Evolutionary conservation across 2,329 filamentous ascomycete species (phyloP).

Genomic region (Rhinocladiella mackenziei): DNA sequence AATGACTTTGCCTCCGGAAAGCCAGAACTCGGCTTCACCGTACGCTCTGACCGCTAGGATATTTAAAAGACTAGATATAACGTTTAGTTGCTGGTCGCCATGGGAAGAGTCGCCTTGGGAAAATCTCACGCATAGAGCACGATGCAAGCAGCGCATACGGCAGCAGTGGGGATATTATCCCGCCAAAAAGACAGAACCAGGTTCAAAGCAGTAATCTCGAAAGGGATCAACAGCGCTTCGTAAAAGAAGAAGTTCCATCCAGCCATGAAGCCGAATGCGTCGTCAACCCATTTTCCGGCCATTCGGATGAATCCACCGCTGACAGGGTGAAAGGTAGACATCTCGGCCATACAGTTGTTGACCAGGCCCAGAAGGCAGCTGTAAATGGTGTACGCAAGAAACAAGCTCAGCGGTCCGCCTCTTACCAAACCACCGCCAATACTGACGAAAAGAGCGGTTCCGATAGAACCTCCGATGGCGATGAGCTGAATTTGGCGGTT

Average conservation of each 20-base stretch:
- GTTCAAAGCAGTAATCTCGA: conserved; percentile 43
- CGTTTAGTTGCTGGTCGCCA: neutral
- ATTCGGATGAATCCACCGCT: conserved; percentile 41
- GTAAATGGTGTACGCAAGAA: conserved; percentile 37
- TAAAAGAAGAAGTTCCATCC: conserved; percentile 49
- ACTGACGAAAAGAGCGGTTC: conserved; percentile 39
- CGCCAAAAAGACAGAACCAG: conserved; percentile 42
- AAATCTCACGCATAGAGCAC: conserved; percentile 37
- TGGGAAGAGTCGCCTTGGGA: conserved; percentile 9
- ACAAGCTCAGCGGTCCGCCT: conserved; percentile 38
- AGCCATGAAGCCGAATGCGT: conserved; percentile 43
- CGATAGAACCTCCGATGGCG: conserved; percentile 42
- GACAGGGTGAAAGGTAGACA: conserved; percentile 44
- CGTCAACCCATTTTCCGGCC: conserved; percentile 45
- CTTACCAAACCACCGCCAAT: conserved; percentile 38
- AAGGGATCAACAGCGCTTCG: conserved; percentile 39
- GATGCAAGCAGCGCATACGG: conserved; percentile 38
- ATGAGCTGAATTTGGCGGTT: conserved; percentile 57
- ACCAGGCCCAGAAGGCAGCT: conserved; percentile 35
- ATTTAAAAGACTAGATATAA: conserved; percentile 51
- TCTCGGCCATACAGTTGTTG: conserved; percentile 44
- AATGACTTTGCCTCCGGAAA: conserved; percentile 60
- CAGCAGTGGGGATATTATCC: conserved; percentile 38
- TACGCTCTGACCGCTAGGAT: conserved; percentile 65
- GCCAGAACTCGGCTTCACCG: conserved; percentile 64